Base-by-base conservation (phyloP, 2,329 filamentous ascomycete species). In the Emericellopsis atlantica region DNA sequence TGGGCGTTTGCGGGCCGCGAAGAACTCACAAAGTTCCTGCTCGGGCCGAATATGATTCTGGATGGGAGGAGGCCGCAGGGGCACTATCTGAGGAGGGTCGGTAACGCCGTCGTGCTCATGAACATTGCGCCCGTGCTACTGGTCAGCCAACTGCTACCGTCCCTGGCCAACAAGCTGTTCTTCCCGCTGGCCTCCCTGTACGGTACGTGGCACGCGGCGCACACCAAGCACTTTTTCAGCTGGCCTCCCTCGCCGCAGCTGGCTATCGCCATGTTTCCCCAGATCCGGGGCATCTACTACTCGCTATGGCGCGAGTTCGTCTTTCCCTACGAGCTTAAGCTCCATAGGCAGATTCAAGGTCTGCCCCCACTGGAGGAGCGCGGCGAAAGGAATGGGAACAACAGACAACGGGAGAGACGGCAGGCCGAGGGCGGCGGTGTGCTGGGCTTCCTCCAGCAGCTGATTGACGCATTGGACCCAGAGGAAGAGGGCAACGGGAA, bases 211-310 rank as follows among this genome's bases (percentile, higher is more conserved):
- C 62, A 70, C 22, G 51, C 68, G 31, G 58, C 66, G 40, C 60
- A 65, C 35, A 59, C 70, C 33, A 58, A 65, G 24, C 51, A 65
- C n/a, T 59, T 67, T 37, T 56, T 69, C 16, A 51, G 54, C 12
- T 77, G 73, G 73, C 73, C 74, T 1, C 72, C 72, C 0, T 69
- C 71, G 1, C 67, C 71, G 1, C 60, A 65, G 32, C 66, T 72
- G 44, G 67, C 65, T n/a, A 54, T 76, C 40, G 59, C 66, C 2
- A 45, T 69, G 3, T 66, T 74, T 45, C 74, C 74, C 0, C 65
- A 64, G 35, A 52, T 66, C 4, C 60, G 61, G 29, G 58, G 57
- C 34, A 46, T 66, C 8, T 74, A 77, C 51, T 60, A 61, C 45
- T 60, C 59, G 40, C 33, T 74, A 4, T 69, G 71, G 50, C 61